A percentile compares a stretch with the other conserved stretches of the same genome.
Conservation (phyloP, 1,139 yeast species). For the Geotrichum phurueaensis region DNA sequence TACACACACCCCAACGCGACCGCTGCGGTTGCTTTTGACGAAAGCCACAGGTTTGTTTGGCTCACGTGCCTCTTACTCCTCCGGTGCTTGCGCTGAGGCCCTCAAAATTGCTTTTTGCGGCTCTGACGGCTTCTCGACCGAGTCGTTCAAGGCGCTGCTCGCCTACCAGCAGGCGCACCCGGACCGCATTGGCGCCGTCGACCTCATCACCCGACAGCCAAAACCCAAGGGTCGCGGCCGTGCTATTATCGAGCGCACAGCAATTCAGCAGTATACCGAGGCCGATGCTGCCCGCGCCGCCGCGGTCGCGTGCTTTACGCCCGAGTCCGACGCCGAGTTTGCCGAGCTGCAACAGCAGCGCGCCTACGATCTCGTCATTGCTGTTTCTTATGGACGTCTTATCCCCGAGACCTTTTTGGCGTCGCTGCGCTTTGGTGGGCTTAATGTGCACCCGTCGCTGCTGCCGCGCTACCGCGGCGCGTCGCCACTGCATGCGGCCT, state of each 20-base stretch:
- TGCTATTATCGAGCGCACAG: constrained; percentile 46
- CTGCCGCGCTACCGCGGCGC: constrained; percentile 83
- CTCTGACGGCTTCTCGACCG: constrained; percentile 67
- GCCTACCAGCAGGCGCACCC: constrained; percentile 34
- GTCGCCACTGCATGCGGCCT: constrained; percentile 79
- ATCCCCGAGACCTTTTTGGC: constrained; percentile 59
- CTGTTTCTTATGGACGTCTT: constrained; percentile 82
- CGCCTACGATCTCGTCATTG: constrained; percentile 60
- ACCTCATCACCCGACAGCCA: constrained; percentile 60
- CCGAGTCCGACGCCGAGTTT: constrained; percentile 42
- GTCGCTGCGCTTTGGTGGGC: constrained; percentile 53
- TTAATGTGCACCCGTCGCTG: constrained; percentile 90
- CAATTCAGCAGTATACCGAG: constrained; percentile 42
- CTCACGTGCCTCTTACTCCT: background rate
- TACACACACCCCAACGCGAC: background rate
- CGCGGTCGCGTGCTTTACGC: constrained; percentile 8
- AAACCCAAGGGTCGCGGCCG: constrained; percentile 68
- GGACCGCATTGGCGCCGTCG: constrained; percentile 41
- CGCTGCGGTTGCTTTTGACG: background rate
- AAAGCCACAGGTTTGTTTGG: background rate
- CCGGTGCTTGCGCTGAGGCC: background rate
- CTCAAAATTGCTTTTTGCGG: constrained; percentile 67
- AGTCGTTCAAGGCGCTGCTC: constrained; percentile 47
- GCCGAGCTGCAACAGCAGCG: constrained; percentile 29
- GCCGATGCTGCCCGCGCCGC: constrained; percentile 28